Evolutionary conservation across 805 yeast genomes (phyloP), one percentile per base, ranked within the genome.

Genomic region (Wickerhamiella sergipiensis): DNA sequence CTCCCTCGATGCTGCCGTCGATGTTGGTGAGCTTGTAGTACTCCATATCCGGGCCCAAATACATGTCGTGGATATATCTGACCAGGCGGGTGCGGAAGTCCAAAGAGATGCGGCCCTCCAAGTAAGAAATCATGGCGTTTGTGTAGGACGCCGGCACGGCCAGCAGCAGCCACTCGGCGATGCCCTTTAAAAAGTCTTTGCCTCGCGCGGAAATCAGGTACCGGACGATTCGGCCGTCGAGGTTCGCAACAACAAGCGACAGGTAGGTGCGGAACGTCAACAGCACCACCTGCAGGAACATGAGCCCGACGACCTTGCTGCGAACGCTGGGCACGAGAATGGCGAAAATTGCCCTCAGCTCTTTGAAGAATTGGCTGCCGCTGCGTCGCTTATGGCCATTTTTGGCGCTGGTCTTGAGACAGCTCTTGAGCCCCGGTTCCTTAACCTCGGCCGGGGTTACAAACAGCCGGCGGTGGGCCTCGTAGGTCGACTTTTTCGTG

Each of bases 121-220:
- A 68, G 60, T 77, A 85, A 62, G 83, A 85, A 62, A 89, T 89
- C 52, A 90, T 88, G 46, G 95, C 83, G 66, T 89, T 89, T 31
- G 95, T 84, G 65, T 86, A 89, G 2, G 92, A 81, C 0, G 96
- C 95, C 1, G 97, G 97, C 55, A 89, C 79, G 0, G 96, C 96
- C 62, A 89, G 80, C 53, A 85, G 67, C 52, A 89, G 78, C 97
- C 97, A 89, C 65, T 84, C 83, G 9, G 79, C 75, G 64, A 89
- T 71, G 64, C 89, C 95, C 53, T 85, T 71, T 42, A 80, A 64
- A 59, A 89, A 89, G 49, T 81, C 81, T 57, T 71, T 75, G 18
- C 88, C 86, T 56, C 82, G 79, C 17, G 88, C 87, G 17, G 87
- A 81, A 57, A 89, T 86, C 61, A 89, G 77, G 65, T 88, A 90